phyloP scores from a whole-genome alignment of 1,139 yeast genomes.

The Geotrichum histeridarum region DNA sequence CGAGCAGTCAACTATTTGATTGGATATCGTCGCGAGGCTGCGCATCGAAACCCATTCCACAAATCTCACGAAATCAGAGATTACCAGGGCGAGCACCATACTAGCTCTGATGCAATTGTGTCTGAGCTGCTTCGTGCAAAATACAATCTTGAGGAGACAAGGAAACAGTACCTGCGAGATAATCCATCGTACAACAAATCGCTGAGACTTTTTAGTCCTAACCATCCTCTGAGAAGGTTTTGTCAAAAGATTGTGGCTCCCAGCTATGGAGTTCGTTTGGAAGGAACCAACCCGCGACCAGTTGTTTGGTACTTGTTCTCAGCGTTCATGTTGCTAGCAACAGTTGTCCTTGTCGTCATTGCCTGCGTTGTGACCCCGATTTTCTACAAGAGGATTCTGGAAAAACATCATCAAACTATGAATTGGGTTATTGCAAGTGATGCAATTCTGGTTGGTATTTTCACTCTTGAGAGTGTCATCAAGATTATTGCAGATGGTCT shows the following conservation, averaged over 20 bases:
- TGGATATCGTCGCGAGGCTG: slow-evolving; percentile 36
- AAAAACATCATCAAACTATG: slow-evolving; percentile 42
- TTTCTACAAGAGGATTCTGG: slow-evolving; percentile 43
- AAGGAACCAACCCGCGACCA: slow-evolving; percentile 62
- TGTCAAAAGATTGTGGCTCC: slow-evolving; percentile 76
- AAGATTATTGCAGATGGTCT: slow-evolving; percentile 85
- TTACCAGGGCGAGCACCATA: slow-evolving; percentile 16
- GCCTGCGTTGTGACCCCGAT: slow-evolving; percentile 83
- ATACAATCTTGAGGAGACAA: slow-evolving; percentile 44
- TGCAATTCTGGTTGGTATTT: slow-evolving; percentile 54
- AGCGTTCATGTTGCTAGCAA: slow-evolving; percentile 57
- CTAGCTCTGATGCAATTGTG: slow-evolving; percentile 9
- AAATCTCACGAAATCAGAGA: slow-evolving; percentile 28
- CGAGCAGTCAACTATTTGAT: not conserved
- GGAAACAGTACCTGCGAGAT: slow-evolving; percentile 49
- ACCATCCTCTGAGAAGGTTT: slow-evolving; percentile 56
- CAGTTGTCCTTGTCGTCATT: slow-evolving; percentile 58
- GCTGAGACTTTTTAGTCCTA: slow-evolving; percentile 62
- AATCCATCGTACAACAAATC: slow-evolving; percentile 69
- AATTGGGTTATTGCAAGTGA: slow-evolving; percentile 54
- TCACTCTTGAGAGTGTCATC: slow-evolving; percentile 64
- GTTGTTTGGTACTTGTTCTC: slow-evolving; percentile 49
- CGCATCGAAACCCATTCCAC: slow-evolving; percentile 34
- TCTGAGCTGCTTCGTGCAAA: slow-evolving; percentile 29
- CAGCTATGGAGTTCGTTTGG: slow-evolving; percentile 68